Base-by-base conservation (phyloP, 176 grass and related monocot species). In the Avena atlantica region DNA sequence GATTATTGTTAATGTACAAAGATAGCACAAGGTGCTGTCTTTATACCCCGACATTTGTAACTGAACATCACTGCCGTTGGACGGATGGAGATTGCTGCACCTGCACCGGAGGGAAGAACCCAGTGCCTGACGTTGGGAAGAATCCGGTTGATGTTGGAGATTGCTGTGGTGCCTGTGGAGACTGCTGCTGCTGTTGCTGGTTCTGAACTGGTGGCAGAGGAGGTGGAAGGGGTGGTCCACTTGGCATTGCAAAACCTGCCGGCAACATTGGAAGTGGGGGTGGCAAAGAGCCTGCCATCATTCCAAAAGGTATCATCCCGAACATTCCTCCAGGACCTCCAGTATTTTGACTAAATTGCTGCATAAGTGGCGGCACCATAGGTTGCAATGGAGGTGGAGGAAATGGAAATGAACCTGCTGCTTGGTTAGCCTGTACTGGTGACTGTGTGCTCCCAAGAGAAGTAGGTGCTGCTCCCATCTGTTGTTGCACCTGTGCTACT, bases 101-200 rank as follows among this genome's bases (percentile, higher is more conserved):
- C 88, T 94, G 97, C 50, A 91, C 78, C 8, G 91, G 90, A 6
- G 92, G 89, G 55, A 94, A 96, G 80, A 94, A 99, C 50, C 91
- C 92, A 72, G 88, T 63, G 40, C 90, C 85, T 50, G 94, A 87
- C 55, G 87, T 67, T 27, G 82, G 91, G 78, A 94, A 94, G 49
- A 99, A 99, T 40, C 92, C 92, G 29, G 83, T 23, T 62, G 93
- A 81, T 44, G 81, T 85, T 14, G 81, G 70, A 58, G 87, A 92
- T 62, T 88, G 86, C 71, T 88, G 90, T 48, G 82, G 81, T 77
- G 90, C 83, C 80, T 92, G 93, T 4, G 63, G 42, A 81, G 83
- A 86, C 55, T 92, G 94, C 64, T 94, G 95, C 65, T 93, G 95
- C 55, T 94, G 95, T 55, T 93, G 92, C 52, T 95, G 95, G 65